Evolutionary conservation across 208 protist genomes (phyloP).

Genomic region (Leishmania turanica): DNA sequence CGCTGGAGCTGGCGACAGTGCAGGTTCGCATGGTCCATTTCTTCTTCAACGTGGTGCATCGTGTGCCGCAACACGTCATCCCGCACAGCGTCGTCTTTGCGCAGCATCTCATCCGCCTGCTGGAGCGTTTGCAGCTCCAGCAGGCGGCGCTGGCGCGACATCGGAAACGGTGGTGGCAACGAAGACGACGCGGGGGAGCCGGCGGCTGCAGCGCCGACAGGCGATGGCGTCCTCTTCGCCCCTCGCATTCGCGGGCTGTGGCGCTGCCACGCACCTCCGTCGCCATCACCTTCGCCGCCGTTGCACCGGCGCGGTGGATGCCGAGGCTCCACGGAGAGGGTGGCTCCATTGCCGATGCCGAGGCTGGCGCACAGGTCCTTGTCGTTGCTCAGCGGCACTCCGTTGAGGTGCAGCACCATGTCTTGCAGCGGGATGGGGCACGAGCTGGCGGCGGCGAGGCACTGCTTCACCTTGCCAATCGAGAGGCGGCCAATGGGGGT

Average conservation of each 20-base stretch:
- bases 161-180: constrained; percentile 4
- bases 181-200: neutral
- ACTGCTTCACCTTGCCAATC: constrained; percentile 72
- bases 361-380: constrained; percentile 46
- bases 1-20: constrained; percentile 35
- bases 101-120: constrained; percentile 49
- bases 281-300: neutral
- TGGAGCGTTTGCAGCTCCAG: constrained; percentile 73
- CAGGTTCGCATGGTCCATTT: constrained; percentile 33
- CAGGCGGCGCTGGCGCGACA: constrained; percentile 43
- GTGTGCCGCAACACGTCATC: constrained; percentile 39
- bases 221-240: neutral
- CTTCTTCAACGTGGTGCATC: constrained; percentile 38
- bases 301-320: neutral
- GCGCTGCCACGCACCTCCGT: neutral
- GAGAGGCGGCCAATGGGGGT: constrained; percentile 54
- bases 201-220: neutral
- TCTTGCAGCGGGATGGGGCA: constrained; percentile 45
- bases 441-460: constrained; percentile 51
- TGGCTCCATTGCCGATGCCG: constrained; percentile 62
- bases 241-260: neutral
- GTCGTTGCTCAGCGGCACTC: constrained; percentile 49
- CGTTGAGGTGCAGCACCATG: constrained; percentile 64
- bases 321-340: constrained; percentile 51
- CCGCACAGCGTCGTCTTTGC: constrained; percentile 27